Evolutionary conservation across 306 rosid genomes (phyloP).

Genomic region (Glycine tomentella): DNA sequence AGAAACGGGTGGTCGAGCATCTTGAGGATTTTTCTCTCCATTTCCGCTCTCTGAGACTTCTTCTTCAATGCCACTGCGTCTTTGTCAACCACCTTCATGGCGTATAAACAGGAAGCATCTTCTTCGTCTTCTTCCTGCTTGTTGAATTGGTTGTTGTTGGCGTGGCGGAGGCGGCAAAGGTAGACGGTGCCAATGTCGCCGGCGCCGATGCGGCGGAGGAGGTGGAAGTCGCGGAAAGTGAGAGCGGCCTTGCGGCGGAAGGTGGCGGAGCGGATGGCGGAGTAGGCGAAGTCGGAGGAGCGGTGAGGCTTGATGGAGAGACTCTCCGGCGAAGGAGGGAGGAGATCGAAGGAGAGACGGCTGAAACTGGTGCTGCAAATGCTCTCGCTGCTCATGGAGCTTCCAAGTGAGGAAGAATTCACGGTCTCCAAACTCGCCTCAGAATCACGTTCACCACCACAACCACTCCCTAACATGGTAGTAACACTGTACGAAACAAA

Average conservation of each 20-base stretch:
- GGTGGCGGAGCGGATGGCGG: conserved; percentile 82
- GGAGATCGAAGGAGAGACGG: conserved; percentile 87
- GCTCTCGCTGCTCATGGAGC: conserved; percentile 79
- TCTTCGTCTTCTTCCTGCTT: conserved; percentile 18
- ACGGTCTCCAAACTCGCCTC: conserved; percentile 62
- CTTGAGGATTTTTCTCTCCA: conserved; percentile 88
- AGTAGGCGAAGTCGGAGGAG: conserved; percentile 89
- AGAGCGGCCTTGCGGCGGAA: conserved; percentile 60
- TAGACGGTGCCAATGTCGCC: conserved; percentile 96
- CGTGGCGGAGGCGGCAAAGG: conserved; percentile 69
- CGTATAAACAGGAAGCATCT: conserved; percentile 57
- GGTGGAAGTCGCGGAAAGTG: conserved; percentile 79
- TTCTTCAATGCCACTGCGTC: conserved; percentile 83
- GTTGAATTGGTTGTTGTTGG: conserved; percentile 11
- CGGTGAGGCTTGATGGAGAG: conserved; percentile 84
- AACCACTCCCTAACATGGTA: conserved; percentile 67
- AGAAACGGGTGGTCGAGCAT: conserved; percentile 95
- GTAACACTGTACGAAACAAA: conserved; percentile 40
- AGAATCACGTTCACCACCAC: conserved; percentile 58
- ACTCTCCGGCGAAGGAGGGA: conserved; percentile 57
- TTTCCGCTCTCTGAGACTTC: conserved; percentile 84
- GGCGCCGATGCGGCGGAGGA: conserved; percentile 82
- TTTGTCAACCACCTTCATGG: conserved; percentile 96
- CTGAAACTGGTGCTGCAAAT: conserved; percentile 81
- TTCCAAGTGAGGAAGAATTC: conserved; percentile 48